Evolutionary conservation across 2,329 filamentous ascomycete species (phyloP), one percentile per base, ranked within the genome.

Genomic region (Fusarium pilosicola): DNA sequence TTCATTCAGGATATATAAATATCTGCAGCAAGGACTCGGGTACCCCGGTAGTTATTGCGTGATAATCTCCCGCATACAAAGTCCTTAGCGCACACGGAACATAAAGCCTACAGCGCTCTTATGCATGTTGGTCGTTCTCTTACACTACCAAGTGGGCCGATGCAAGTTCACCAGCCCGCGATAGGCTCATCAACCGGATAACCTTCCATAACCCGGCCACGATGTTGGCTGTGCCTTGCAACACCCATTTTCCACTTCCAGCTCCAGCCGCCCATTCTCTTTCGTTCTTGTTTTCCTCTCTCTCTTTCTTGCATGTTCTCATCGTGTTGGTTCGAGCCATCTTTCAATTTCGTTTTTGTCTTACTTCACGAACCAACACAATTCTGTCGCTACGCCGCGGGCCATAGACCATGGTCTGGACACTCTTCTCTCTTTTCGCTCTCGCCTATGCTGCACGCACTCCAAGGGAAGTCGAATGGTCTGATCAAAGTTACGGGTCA

Each of bases 61-160:
- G 26, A 48, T n/a, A 28, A 48, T 48, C 8, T 22, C 46, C 20
- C 10, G 20, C 46, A 34, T 34, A 24, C 9, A 32, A 13, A 34
- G 11, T 15, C n/a, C 12, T 7, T 15, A 22, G 46, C 22, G 10
- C 28, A 49, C 24, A 24, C 28, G 10, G 28, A 15, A 34, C 24
- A 8, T 6, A 49, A 30, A 26, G 9, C 18, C 26, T 36, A 17
- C 48, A 36, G 30, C 20, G 17, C 28, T 48, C 7, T 32, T 36
- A 56, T 66, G 63, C 63, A 66, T 57, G 63, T 66, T 57, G 59
- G 63, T 57, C n/a, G 44, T 44, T 38, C 42, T 38, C n/a, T n/a
- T 20, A 34, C 42, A 49, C 5, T 4, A 18, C 44, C n/a, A 26
- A 51, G 49, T 57, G 38, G 49, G 59, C 26, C 59, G 39, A 39